Evolutionary conservation across 495 filamentous ascomycete species (phyloP).

Genomic region (Lichina pygmaea): DNA sequence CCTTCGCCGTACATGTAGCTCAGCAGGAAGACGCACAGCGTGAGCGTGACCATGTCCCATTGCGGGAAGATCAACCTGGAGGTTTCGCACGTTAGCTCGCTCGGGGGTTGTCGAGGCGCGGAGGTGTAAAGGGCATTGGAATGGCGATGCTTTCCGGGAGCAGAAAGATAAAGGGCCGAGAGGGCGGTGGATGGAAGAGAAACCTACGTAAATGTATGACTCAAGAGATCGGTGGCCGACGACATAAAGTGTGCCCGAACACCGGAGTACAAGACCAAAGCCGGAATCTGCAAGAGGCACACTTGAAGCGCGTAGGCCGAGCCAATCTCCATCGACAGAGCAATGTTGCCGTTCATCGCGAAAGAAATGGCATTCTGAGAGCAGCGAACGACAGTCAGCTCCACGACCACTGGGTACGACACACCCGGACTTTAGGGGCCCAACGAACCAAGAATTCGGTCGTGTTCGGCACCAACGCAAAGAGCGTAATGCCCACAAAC

Average conservation of each 20-base stretch:
- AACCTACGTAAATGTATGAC: constrained; percentile 58
- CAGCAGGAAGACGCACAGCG: constrained; percentile 87
- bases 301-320: constrained; percentile 94
- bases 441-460: constrained; percentile 77
- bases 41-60: constrained; percentile 97
- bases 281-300: constrained; percentile 86
- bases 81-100: neutral
- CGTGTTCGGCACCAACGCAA: constrained; percentile 91
- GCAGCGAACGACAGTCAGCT: neutral
- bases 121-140: no score
- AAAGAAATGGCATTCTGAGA: constrained; percentile 89
- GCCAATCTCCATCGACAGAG: constrained; percentile 95
- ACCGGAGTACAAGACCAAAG: constrained; percentile 76
- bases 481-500: constrained; percentile 90
- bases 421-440: neutral
- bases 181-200: neutral
- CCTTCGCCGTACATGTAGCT: constrained; percentile 97
- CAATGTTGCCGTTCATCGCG: constrained; percentile 99
- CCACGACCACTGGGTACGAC: neutral
- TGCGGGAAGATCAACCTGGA: constrained; percentile 83
- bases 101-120: no score
- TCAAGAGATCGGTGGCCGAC: constrained; percentile 21
- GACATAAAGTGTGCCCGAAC: constrained; percentile 14
- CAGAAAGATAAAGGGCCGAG: neutral
- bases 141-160: neutral